Evolutionary conservation across 1,284 basidiomycete genomes (phyloP).

Genomic region (Cutaneotrichosporon sp.): DNA sequence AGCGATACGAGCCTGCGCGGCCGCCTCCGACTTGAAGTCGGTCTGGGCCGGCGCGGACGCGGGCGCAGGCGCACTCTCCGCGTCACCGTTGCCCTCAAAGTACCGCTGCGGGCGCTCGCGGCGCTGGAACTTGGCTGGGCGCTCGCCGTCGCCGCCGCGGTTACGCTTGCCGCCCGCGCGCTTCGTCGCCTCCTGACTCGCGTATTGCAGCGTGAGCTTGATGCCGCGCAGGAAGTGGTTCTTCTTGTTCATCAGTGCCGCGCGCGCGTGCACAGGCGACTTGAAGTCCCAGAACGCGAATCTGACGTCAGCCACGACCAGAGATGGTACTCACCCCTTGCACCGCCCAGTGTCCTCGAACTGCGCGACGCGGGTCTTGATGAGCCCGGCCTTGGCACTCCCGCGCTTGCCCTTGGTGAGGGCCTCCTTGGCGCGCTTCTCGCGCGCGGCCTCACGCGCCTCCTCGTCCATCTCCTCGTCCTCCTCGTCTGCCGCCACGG

Average conservation of each 20-base stretch:
- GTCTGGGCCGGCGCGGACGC: not conserved
- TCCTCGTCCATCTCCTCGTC: constrained; percentile 37
- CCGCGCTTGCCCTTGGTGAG: constrained; percentile 29
- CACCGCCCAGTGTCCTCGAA: constrained; percentile 94
- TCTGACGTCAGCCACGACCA: constrained; percentile 57
- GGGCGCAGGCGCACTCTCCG: not conserved
- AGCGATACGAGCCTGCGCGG: constrained; percentile 20
- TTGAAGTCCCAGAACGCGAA: constrained; percentile 96
- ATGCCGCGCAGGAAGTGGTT: constrained; percentile 84
- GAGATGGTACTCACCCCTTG: constrained; percentile 94
- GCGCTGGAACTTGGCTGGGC: constrained; percentile 12
- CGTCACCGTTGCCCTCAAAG: constrained; percentile 19
- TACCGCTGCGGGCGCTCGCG: constrained; percentile 12
- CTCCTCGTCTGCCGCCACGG: constrained; percentile 24
- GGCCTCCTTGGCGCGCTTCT: constrained; percentile 32
- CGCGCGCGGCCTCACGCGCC: constrained; percentile 41
- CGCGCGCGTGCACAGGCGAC: constrained; percentile 73
- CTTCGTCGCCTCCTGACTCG: constrained; percentile 46
- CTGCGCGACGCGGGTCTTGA: constrained; percentile 88
- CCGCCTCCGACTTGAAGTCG: constrained; percentile 21
- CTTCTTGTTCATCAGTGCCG: constrained; percentile 75
- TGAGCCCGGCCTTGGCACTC: constrained; percentile 66
- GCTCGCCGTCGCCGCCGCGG: constrained; percentile 5
- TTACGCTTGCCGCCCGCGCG: constrained; percentile 29
- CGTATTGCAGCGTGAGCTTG: constrained; percentile 41